Evolutionary conservation across 768 basidiomycete species (phyloP), one percentile per base, ranked within the genome.

Genomic region (Kwoniella dendrophila): DNA sequence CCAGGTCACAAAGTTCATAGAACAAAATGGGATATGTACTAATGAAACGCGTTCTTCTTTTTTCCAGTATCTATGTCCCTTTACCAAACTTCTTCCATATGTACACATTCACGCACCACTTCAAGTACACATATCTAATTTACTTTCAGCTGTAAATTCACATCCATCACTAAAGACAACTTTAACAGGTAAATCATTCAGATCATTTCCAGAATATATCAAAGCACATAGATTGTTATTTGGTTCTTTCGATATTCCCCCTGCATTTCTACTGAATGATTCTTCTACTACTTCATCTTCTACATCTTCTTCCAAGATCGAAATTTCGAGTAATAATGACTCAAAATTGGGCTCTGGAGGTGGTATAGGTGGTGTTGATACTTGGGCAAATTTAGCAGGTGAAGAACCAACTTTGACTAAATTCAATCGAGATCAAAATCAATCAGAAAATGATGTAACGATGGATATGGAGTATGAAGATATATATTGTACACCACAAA

Each of bases 51-150:
- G 27, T 45, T 45, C 27, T 30, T 52, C 18, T 33, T 47, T 6
- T 26, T n/a, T n/a, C n/a, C n/a, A 66, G 69, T 75, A 71, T 57
- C 55, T 75, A n/a, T 7, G 10, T 0, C 26, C 54, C n/a, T 53
- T 75, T 4, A 41, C 32, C 24, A 30, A 53, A 4, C 54, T 75
- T 0, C 63, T 75, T 1, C 69, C 69, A 26, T 75, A 64, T 38
- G 68, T 67, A 5, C 73, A 75, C 52, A 69, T 72, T 47, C 71
- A 69, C 59, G 67, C 73, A 11, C 71, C 71, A 2, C 69, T 75
- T 7, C 8, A 14, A 6, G 57, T 63, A 0, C 69, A 72, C 63
- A 65, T 69, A 41, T 68, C 67, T 38, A 72, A 72, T 47, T 62
- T 75, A 27, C 48, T 71, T 30, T 75, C 71, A 2, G 69, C 67